Evolutionary conservation across 495 filamentous ascomycete genomes (phyloP).

Genomic region (Penicillium angulare): DNA sequence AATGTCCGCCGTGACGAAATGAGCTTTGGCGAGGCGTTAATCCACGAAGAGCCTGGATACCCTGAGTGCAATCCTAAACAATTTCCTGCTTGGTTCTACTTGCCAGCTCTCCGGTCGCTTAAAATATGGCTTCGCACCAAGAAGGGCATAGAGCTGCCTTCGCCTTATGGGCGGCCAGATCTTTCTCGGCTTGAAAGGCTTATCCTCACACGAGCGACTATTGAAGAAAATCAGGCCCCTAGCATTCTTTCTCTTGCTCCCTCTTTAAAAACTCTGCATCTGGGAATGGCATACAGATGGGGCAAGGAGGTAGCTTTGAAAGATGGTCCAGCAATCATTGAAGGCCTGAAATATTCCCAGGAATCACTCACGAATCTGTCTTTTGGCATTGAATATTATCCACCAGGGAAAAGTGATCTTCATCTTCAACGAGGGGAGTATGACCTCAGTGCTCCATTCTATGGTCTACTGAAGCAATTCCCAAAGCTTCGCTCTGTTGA

Average conservation of each 20-base stretch:
- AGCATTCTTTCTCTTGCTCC: slow-evolving; percentile 4
- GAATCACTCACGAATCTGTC: slow-evolving; percentile 4
- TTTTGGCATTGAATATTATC: slow-evolving; percentile 5
- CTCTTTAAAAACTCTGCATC: slow-evolving; percentile 4
- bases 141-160: slow-evolving; percentile 2
- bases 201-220: slow-evolving; percentile 6
- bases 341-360: neutral
- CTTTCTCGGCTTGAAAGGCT: slow-evolving; percentile 4
- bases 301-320: slow-evolving; percentile 4
- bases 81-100: slow-evolving; percentile 13
- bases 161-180: neutral
- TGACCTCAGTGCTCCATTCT: slow-evolving; percentile 2
- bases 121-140: slow-evolving; percentile 11
- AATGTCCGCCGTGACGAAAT: slow-evolving; percentile 6
- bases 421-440: neutral
- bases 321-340: neutral
- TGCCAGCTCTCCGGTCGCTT: slow-evolving; percentile 3
- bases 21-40: neutral
- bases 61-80: slow-evolving; percentile 7
- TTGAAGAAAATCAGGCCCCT: slow-evolving; percentile 1
- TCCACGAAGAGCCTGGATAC: slow-evolving; percentile 9
- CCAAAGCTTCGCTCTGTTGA: slow-evolving; percentile 5
- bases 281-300: slow-evolving; percentile 13
- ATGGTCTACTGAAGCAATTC: slow-evolving; percentile 4
- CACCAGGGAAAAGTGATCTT: slow-evolving; percentile 1